Conservation (phyloP, 2,329 filamentous ascomycete genomes). For the Fusarium sp. region DNA sequence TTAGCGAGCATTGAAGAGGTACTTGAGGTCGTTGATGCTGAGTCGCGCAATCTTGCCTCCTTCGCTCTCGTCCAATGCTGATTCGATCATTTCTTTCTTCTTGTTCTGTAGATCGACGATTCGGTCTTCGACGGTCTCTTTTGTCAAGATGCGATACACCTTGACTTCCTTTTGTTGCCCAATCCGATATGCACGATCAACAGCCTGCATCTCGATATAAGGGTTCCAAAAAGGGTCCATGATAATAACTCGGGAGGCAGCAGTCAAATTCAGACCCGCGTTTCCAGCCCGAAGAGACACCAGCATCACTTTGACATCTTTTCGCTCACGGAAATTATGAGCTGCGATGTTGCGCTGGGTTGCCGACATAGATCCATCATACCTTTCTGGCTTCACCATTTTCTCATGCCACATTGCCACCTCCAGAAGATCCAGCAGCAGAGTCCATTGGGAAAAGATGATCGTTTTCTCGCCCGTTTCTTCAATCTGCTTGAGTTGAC, state of each 20-base stretch:
- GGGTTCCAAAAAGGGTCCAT: constrained; percentile 97
- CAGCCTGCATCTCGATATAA: constrained; percentile 91
- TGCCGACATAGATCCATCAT: constrained; percentile 86
- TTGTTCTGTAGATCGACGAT: constrained; percentile 84
- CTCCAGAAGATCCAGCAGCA: constrained; percentile 80
- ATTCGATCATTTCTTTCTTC: constrained; percentile 83
- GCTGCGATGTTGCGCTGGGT: constrained; percentile 78
- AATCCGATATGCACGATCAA: constrained; percentile 91
- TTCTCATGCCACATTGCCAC: constrained; percentile 77
- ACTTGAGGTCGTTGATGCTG: constrained; percentile 76
- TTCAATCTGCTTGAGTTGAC: constrained; percentile 77
- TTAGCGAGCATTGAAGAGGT: constrained; percentile 68
- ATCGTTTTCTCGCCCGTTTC: constrained; percentile 78
- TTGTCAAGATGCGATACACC: constrained; percentile 84
- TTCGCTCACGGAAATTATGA: constrained; percentile 74
- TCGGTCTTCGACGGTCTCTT: constrained; percentile 87
- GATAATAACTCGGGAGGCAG: constrained; percentile 88
- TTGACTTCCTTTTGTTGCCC: constrained; percentile 82
- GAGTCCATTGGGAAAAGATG: constrained; percentile 85
- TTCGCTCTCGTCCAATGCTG: constrained; percentile 84
- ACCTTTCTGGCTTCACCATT: constrained; percentile 75
- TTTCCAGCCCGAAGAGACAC: constrained; percentile 87
- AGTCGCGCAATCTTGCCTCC: constrained; percentile 77
- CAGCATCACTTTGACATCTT: constrained; percentile 80
- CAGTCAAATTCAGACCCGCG: constrained; percentile 87